These are phyloP conservation scores for Chlamydomonas eustigma DNA, from an alignment of 139 green algal genomes.

Conservation along the genomic window DNA sequence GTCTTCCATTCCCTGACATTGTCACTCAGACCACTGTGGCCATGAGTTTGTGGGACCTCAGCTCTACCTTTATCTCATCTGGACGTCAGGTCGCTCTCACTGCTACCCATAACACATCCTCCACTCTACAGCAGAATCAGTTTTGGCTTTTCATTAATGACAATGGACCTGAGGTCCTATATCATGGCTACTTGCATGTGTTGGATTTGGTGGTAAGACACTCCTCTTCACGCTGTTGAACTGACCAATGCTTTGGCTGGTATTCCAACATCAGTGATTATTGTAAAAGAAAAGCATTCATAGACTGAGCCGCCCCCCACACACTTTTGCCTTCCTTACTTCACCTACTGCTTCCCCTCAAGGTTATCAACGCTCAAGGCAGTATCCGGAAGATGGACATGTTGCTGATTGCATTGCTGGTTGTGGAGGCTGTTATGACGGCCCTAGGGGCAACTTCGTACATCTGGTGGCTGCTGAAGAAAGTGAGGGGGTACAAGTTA, in stretches of 20 bases:
- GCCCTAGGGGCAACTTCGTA: background rate
- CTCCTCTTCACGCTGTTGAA: too few species aligned
- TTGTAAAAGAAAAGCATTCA: too few species aligned
- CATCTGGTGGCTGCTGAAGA: constrained; percentile 17
- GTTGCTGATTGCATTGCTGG: background rate
- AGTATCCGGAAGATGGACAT: background rate
- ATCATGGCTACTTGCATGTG: background rate
- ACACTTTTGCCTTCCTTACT: too few species aligned
- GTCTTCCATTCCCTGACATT: too few species aligned
- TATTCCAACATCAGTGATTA: too few species aligned
- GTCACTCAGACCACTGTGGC: too few species aligned
- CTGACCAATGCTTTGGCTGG: too few species aligned
- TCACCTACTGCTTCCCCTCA: too few species aligned
- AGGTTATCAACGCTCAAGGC: background rate
- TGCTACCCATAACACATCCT: background rate
- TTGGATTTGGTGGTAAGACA: too few species aligned
- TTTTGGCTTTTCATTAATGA: background rate
- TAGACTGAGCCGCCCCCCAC: too few species aligned
- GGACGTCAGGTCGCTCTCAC: background rate
- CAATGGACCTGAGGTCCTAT: background rate
- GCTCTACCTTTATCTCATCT: background rate
- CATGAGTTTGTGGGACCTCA: background rate
- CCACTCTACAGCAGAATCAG: background rate
- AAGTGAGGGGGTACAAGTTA: too few species aligned
- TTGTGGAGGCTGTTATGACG: background rate